These are phyloP conservation scores for Boletus reticulatus DNA, from an alignment of 768 basidiomycete species.

Conservation along the genomic window DNA sequence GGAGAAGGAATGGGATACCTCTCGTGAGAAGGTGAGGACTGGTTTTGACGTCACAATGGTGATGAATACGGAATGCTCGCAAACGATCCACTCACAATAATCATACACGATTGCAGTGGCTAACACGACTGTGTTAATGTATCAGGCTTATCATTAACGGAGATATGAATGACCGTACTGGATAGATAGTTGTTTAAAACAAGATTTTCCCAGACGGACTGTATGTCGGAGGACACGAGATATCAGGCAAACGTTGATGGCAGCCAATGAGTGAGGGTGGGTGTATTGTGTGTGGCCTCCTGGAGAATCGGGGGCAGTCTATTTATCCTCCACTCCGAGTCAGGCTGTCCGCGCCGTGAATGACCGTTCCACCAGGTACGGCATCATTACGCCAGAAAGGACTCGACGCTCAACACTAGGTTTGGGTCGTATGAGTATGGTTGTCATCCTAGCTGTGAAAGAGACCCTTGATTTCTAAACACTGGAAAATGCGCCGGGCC, in stretches of 20 bases:
- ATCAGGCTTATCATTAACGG: not conserved
- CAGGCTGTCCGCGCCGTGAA: not conserved
- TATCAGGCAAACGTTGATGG: no score
- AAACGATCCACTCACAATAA: not conserved
- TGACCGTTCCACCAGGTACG: no score
- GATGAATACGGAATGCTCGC: not conserved
- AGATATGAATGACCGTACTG: not conserved
- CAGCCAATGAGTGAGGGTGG: not conserved
- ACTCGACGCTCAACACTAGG: no score
- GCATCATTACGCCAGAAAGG: no score
- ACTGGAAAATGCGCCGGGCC: no score
- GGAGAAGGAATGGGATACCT: not conserved
- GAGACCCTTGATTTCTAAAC: no score
- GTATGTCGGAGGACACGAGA: not conserved
- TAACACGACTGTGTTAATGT: not conserved
- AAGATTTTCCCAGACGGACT: not conserved
- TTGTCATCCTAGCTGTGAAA: no score
- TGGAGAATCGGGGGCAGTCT: not conserved
- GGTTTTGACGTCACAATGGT: not conserved
- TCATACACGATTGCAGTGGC: not conserved
- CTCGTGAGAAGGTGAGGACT: not conserved
- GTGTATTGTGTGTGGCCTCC: not conserved
- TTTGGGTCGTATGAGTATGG: no score
- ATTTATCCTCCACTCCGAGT: not conserved
- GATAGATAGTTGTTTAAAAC: not conserved